Conservation (phyloP, 106 monocot species). For the Posidonia australis region DNA sequence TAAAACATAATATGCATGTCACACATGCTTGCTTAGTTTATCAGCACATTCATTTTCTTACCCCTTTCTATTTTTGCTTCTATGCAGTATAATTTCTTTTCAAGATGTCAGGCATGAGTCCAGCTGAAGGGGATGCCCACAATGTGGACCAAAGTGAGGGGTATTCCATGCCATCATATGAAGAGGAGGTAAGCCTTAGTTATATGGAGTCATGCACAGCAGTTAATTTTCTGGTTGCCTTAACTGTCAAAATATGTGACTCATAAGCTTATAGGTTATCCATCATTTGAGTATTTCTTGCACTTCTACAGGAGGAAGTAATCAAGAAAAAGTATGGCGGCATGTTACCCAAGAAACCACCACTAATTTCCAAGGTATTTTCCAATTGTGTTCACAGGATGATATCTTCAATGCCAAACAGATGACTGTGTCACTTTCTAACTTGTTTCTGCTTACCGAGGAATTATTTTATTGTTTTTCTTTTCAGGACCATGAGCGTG, state of each 20-base stretch:
- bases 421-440: background rate
- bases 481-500: slow-evolving; percentile 82
- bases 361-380: slow-evolving; percentile 73
- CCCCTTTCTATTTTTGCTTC: too few relatives aligned
- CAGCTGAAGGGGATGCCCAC: background rate
- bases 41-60: too few relatives aligned
- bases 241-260: background rate
- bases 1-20: too few relatives aligned
- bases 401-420: background rate
- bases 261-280: too few relatives aligned
- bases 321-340: slow-evolving; percentile 89
- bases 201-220: background rate
- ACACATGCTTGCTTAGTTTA: too few relatives aligned
- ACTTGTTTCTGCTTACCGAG: background rate
- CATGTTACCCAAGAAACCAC: slow-evolving; percentile 65
- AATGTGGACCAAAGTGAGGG: slow-evolving; percentile 1
- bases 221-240: background rate
- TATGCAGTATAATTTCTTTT: too few relatives aligned
- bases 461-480: background rate
- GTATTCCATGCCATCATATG: background rate
- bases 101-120: background rate
- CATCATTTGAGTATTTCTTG: background rate
- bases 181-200: slow-evolving; percentile 5
- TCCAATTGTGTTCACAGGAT: background rate
- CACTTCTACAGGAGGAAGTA: slow-evolving; percentile 38